Evolutionary conservation across 371 early-diverging fungal species (phyloP), one percentile per base, ranked within the genome.

Genomic region (Dichotomocladium elegans): DNA sequence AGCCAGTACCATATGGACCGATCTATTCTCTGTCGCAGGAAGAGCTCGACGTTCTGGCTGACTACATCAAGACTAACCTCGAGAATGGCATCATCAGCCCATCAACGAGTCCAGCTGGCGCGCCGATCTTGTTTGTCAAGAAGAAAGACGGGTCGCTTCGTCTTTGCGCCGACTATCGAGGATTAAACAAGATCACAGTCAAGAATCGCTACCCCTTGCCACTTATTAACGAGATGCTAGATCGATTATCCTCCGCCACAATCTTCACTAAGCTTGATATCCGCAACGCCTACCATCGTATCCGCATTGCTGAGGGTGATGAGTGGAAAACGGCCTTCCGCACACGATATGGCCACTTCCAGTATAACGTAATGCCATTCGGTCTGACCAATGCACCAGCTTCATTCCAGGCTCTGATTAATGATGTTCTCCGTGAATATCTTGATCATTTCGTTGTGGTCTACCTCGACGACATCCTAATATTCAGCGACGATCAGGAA

Each of bases 71-170:
- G 15, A 47, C 44, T 25, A 59, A 58, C 60, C 37, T 66, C 3
- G 53, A 25, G 0, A 62, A 62, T 43, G 72, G 66, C 1, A 77
- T 65, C 37, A 80, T 80, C 10, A 19, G 53, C 9, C 63, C n/a
- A n/a, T n/a, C n/a, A n/a, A n/a, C n/a, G n/a, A n/a, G n/a, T n/a
- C n/a, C n/a, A n/a, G n/a, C n/a, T 31, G 82, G 72, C 2, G 67
- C 77, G 5, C 81, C 81, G 0, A 55, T 76, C 4, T 58, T 81
- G 6, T 80, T 81, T 59, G 79, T 75, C 3, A 66, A 68, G 26
- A 83, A 86, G 48, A 70, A 77, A 21, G 76, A 80, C 44, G 78
- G 80, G 0, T 26, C 53, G 1, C n/a, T 80, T 8, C 63, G 74
- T 0, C 43, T 80, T 40, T 80, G 74, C 42, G 46, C 64, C 7